Evolutionary conservation across 2,329 filamentous ascomycete species (phyloP).

Genomic region (Eutypa lata): DNA sequence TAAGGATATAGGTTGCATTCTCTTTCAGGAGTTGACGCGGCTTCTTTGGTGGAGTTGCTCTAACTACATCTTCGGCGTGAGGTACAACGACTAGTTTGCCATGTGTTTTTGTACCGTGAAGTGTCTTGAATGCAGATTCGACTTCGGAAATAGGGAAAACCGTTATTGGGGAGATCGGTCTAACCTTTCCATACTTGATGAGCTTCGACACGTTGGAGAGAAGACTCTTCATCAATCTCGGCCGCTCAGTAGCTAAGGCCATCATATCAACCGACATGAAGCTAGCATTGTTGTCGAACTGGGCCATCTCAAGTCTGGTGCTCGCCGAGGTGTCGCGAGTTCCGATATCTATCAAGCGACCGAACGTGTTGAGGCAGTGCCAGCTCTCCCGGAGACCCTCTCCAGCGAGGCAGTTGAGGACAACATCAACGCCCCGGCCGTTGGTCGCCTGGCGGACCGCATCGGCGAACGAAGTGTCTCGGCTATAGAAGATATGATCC

Average conservation of each 20-base stretch:
- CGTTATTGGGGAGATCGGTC: slow-evolving; percentile 32
- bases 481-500: slow-evolving; percentile 26
- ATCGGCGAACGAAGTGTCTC: slow-evolving; percentile 22
- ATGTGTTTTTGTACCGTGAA: slow-evolving; percentile 37
- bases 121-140: slow-evolving; percentile 38
- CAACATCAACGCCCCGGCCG: slow-evolving; percentile 22
- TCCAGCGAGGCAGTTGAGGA: slow-evolving; percentile 24
- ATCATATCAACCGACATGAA: slow-evolving; percentile 46
- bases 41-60: slow-evolving; percentile 34
- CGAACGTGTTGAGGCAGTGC: slow-evolving; percentile 28
- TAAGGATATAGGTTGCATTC: slow-evolving; percentile 47
- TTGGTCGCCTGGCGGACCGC: slow-evolving; percentile 19
- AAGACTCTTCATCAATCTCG: slow-evolving; percentile 22
- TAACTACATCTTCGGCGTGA: slow-evolving; percentile 38
- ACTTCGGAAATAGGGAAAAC: slow-evolving; percentile 32
- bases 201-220: slow-evolving; percentile 26
- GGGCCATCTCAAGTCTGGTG: slow-evolving; percentile 44
- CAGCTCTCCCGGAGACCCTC: slow-evolving; percentile 28
- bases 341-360: slow-evolving; percentile 26
- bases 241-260: slow-evolving; percentile 33
- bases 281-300: slow-evolving; percentile 44
- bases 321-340: slow-evolving; percentile 19
- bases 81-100: slow-evolving; percentile 45
- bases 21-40: slow-evolving; percentile 32
- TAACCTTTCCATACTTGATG: slow-evolving; percentile 25